phyloP scores from a whole-genome alignment of 768 basidiomycete species.

The Pleurotus pulmonarius region DNA sequence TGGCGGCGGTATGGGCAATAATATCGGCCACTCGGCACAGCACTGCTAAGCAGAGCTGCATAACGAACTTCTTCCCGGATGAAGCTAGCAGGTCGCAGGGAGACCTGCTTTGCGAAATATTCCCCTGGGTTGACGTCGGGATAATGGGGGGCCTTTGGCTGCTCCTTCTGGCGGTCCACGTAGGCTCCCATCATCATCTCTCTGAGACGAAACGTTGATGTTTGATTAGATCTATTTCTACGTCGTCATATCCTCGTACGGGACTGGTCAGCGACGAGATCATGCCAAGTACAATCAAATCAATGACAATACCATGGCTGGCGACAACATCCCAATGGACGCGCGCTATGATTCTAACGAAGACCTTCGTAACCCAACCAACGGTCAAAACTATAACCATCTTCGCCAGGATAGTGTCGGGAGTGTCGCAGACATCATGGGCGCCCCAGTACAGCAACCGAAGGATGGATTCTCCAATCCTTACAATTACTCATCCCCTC shows the following conservation, averaged over 20 bases:
- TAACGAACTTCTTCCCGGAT: conserved; percentile 50
- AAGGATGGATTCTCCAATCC: conserved; percentile 34
- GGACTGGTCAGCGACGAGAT: conserved; percentile 69
- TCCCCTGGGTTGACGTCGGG: conserved; percentile 90
- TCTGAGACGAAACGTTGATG: neutral
- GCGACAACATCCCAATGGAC: conserved; percentile 59
- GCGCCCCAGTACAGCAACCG: conserved; percentile 43
- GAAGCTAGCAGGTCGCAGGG: conserved; percentile 44
- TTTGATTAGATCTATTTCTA: conserved; percentile 44
- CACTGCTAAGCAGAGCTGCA: conserved; percentile 66
- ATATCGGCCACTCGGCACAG: conserved; percentile 76
- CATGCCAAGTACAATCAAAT: conserved; percentile 77
- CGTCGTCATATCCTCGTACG: conserved; percentile 53
- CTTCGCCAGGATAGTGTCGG: conserved; percentile 49
- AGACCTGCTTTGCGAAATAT: conserved; percentile 78
- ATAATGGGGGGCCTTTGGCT: conserved; percentile 90
- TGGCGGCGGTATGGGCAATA: conserved; percentile 79
- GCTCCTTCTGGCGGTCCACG: conserved; percentile 74
- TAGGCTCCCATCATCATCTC: conserved; percentile 25
- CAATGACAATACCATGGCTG: conserved; percentile 53
- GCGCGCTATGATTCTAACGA: conserved; percentile 57
- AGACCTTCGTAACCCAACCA: conserved; percentile 18
- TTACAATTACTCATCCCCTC: conserved; percentile 13
- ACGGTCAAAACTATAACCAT: conserved; percentile 37
- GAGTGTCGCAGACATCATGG: conserved; percentile 54